These are phyloP conservation scores for Fusarium nelsonii DNA, from an alignment of 2,329 filamentous ascomycete species.

Conservation along the genomic window DNA sequence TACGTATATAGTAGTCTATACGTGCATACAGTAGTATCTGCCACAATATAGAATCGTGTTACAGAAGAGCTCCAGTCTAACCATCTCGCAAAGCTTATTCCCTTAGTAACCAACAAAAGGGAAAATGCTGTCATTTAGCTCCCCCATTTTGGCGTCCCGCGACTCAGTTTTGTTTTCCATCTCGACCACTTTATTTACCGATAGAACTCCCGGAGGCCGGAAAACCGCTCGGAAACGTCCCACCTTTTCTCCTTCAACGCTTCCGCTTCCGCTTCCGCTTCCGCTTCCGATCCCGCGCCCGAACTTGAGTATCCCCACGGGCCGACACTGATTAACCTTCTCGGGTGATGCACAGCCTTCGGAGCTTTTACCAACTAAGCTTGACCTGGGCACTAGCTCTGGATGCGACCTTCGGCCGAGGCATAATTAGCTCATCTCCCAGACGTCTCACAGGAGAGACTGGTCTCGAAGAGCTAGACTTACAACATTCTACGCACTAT, in stretches of 20 bases:
- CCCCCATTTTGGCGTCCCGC: background rate
- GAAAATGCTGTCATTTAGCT: background rate
- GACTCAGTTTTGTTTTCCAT: slow-evolving; percentile 5
- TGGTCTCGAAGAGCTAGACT: background rate
- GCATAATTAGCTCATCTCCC: background rate
- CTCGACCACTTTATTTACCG: slow-evolving; percentile 2
- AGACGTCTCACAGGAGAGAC: background rate
- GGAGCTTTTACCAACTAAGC: background rate
- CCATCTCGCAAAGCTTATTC: background rate
- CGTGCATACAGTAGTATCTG: background rate
- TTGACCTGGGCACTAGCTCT: background rate
- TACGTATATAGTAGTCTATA: background rate
- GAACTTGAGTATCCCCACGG: background rate
- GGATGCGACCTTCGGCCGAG: slow-evolving; percentile 11
- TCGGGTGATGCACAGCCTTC: background rate
- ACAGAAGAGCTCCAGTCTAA: background rate
- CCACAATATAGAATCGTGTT: background rate
- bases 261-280: slow-evolving; percentile 4
- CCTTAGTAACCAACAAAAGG: background rate
- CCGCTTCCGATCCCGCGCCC: slow-evolving; percentile 1
- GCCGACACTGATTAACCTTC: slow-evolving; percentile 12
- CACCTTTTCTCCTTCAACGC: background rate
- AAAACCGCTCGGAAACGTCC: background rate
- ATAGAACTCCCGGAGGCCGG: slow-evolving; percentile 2
- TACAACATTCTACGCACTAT: no score